phyloP scores from a whole-genome alignment of 1,139 yeast species.

The Suhomyces taliae region DNA sequence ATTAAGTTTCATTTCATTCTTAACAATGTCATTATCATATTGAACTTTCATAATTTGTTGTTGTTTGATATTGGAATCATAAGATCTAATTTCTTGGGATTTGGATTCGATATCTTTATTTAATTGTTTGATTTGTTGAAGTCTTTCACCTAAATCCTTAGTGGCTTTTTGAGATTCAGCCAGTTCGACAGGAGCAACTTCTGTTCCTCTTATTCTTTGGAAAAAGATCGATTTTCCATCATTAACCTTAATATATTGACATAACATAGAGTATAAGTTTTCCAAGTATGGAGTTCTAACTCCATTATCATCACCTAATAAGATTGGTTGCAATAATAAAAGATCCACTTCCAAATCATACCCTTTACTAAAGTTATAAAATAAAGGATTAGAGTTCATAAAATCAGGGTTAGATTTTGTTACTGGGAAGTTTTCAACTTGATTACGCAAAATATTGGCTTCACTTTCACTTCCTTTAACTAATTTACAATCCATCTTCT shows the following conservation, averaged over 20 bases:
- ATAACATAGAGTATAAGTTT: slow-evolving; percentile 76
- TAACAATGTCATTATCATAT: slow-evolving; percentile 20
- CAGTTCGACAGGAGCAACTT: neutral
- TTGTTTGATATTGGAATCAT: slow-evolving; percentile 23
- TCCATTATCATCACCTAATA: slow-evolving; percentile 81
- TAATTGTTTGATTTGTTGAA: slow-evolving; percentile 20
- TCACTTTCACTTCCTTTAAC: slow-evolving; percentile 69
- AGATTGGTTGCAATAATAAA: slow-evolving; percentile 77
- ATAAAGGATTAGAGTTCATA: slow-evolving; percentile 51
- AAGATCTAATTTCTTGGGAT: slow-evolving; percentile 20
- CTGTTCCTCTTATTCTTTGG: slow-evolving; percentile 20
- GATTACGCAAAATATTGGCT: slow-evolving; percentile 52
- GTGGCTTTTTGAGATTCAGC: slow-evolving; percentile 2
- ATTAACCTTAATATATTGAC: slow-evolving; percentile 62
- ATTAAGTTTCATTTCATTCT: slow-evolving; percentile 16
- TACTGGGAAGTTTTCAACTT: slow-evolving; percentile 49
- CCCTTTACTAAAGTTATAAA: slow-evolving; percentile 60
- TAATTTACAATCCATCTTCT: slow-evolving; percentile 74
- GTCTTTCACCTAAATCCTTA: slow-evolving; percentile 12
- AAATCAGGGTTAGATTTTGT: slow-evolving; percentile 26
- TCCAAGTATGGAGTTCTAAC: slow-evolving; percentile 89
- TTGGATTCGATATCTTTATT: slow-evolving; percentile 23
- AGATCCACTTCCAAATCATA: slow-evolving; percentile 66
- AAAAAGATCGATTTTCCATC: slow-evolving; percentile 35
- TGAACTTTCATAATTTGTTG: slow-evolving; percentile 20